Percentiles rank a stretch among this genome's conserved stretches.
phyloP scores from a whole-genome alignment of 805 yeast genomes.

The Suhomyces sp. region DNA sequence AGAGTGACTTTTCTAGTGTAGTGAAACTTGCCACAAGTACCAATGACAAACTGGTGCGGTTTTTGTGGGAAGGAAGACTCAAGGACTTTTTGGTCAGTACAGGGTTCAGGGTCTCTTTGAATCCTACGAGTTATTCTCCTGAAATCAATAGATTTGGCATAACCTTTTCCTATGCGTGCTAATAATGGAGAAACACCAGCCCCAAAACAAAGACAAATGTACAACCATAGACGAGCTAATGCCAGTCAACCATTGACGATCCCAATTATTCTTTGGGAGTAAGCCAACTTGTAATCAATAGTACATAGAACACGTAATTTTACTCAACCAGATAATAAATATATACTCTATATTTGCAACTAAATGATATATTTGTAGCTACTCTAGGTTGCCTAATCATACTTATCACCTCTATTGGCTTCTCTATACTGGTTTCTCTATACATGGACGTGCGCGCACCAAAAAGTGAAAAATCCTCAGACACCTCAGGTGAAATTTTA shows the following conservation, averaged over 20 bases:
- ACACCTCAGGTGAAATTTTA: not conserved
- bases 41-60: slow-evolving; percentile 54
- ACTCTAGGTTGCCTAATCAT: too few relatives aligned
- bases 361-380: too few relatives aligned
- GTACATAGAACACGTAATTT: too few relatives aligned
- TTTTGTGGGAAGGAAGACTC: slow-evolving; percentile 86
- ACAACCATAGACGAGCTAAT: too few relatives aligned
- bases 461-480: slow-evolving; percentile 1
- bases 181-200: not conserved
- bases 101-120: slow-evolving; percentile 56
- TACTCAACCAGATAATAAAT: too few relatives aligned
- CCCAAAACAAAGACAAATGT: not conserved
- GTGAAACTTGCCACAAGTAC: slow-evolving; percentile 71
- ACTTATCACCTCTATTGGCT: too few relatives aligned
- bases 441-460: not conserved
- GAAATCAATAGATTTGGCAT: slow-evolving; percentile 54
- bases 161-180: slow-evolving; percentile 60
- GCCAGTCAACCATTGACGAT: too few relatives aligned
- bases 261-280: too few relatives aligned
- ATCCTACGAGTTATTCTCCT: slow-evolving; percentile 38
- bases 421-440: too few relatives aligned
- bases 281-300: too few relatives aligned
- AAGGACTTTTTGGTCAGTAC: slow-evolving; percentile 76
- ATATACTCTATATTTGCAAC: too few relatives aligned
- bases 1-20: slow-evolving; percentile 63